These are phyloP conservation scores for Takakia lepidozioides DNA, from an alignment of 225 moss, liverwort and hornwort genomes.

Conservation along the genomic window DNA sequence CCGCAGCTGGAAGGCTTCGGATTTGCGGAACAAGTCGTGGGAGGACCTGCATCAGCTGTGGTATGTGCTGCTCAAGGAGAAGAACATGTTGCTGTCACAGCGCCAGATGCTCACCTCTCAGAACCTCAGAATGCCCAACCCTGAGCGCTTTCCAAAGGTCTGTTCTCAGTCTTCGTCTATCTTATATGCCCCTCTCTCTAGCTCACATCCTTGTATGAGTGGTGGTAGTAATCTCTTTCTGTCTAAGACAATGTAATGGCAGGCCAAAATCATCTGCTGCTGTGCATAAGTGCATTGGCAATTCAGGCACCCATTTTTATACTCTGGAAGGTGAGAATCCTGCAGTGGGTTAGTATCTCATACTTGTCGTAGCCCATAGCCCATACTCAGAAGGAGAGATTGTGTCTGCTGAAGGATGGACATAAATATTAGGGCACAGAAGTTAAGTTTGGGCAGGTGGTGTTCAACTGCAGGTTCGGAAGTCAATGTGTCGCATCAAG, in stretches of 20 bases:
- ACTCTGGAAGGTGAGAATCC: no score
- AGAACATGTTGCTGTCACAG: slow-evolving; percentile 69
- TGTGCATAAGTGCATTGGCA: no score
- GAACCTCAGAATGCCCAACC: slow-evolving; percentile 59
- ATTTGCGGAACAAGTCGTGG: slow-evolving; percentile 69
- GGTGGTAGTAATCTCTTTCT: no score
- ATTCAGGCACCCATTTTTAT: no score
- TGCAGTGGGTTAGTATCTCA: no score
- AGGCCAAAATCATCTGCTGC: no score
- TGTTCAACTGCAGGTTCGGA: slow-evolving; percentile 49
- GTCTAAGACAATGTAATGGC: no score
- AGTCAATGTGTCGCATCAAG: slow-evolving; percentile 83
- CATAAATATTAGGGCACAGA: no score
- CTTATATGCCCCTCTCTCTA: not conserved
- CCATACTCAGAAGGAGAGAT: no score
- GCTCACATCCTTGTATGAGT: not conserved
- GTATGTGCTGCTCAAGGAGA: slow-evolving; percentile 82
- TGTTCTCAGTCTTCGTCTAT: not conserved
- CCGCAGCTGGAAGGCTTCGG: slow-evolving; percentile 74
- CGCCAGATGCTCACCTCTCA: slow-evolving; percentile 62
- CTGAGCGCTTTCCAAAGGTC: slow-evolving; percentile 66
- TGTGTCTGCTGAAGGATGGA: no score
- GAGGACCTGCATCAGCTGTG: slow-evolving; percentile 83
- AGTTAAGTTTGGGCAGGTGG: no score
- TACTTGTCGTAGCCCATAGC: no score